Evolutionary conservation across 169 alveolate genomes (phyloP).

Genomic region (Eimeria falciformis): DNA sequence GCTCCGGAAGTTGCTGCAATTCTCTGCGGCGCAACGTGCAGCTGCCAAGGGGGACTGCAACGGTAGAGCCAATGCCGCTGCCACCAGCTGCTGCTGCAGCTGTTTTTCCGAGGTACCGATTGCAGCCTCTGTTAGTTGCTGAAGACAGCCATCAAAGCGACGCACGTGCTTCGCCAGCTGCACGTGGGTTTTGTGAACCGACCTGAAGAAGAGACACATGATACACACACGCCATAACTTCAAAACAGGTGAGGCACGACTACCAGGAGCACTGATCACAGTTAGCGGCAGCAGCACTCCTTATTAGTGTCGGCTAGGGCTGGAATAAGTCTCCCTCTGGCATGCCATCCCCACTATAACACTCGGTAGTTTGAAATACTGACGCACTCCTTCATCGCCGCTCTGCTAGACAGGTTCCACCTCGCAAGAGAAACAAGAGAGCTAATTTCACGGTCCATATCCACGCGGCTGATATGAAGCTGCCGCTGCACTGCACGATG

Average conservation of each 20-base stretch:
- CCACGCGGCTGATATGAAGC: slow-evolving; percentile 65
- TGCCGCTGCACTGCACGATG: slow-evolving; percentile 67
- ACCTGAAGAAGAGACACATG: slow-evolving; percentile 37
- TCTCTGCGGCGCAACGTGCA: slow-evolving; percentile 6
- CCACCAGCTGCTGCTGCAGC: slow-evolving; percentile 53
- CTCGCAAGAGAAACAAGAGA: slow-evolving; percentile 60
- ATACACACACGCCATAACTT: background rate
- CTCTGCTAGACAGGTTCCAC: slow-evolving; percentile 74
- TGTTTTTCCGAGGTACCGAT: slow-evolving; percentile 19
- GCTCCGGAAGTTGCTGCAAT: background rate
- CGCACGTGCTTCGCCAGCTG: slow-evolving; percentile 72
- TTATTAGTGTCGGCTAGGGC: too few species aligned
- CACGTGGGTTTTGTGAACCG: slow-evolving; percentile 69
- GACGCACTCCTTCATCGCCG: slow-evolving; percentile 76
- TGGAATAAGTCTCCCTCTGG: too few species aligned
- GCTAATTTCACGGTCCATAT: slow-evolving; percentile 62
- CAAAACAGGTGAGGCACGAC: background rate
- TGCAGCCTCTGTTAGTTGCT: slow-evolving; percentile 65
- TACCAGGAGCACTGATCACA: background rate
- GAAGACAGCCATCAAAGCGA: slow-evolving; percentile 57
- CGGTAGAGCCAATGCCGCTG: slow-evolving; percentile 45
- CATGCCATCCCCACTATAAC: too few species aligned
- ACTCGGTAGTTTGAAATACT: too few species aligned
- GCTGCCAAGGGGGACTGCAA: slow-evolving; percentile 57
- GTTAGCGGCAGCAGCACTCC: background rate